Evolutionary conservation across 805 yeast species (phyloP).

Genomic region (Vanderwaltozyma polyspora): DNA sequence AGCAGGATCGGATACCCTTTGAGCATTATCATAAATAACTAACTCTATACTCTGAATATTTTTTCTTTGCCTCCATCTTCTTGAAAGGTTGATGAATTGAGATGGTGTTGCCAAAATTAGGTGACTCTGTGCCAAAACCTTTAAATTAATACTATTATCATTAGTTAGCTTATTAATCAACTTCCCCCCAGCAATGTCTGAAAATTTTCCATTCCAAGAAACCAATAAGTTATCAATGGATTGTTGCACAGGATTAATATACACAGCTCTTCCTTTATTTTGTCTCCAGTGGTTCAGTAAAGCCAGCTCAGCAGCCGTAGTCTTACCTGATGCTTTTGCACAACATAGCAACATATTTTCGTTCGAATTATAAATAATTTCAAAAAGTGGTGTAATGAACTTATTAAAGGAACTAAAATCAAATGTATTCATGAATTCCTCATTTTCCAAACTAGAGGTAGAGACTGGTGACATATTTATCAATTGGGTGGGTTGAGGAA

Average conservation of each 20-base stretch:
- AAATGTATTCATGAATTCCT: conserved; percentile 37
- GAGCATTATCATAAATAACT: conserved; percentile 64
- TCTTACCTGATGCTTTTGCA: conserved; percentile 69
- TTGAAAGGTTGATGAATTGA: conserved; percentile 61
- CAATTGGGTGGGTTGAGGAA: conserved; percentile 19
- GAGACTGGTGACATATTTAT: conserved; percentile 33
- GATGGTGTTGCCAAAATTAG: conserved; percentile 66
- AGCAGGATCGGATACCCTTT: conserved; percentile 46
- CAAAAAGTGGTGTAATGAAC: conserved; percentile 64
- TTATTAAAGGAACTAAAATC: conserved; percentile 49
- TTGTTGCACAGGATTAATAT: conserved; percentile 54
- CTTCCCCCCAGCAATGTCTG: conserved; percentile 46
- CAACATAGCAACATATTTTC: conserved; percentile 58
- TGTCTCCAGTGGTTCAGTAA: conserved; percentile 62
- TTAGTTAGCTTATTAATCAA: conserved; percentile 40
- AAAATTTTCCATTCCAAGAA: conserved; percentile 44
- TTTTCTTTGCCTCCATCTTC: conserved; percentile 74
- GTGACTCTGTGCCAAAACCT: conserved; percentile 48
- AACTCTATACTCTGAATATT: conserved; percentile 58
- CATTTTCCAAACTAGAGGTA: conserved; percentile 35
- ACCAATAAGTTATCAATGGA: conserved; percentile 36
- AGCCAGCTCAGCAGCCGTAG: conserved; percentile 61
- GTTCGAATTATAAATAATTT: conserved; percentile 43
- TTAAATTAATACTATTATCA: conserved; percentile 44
- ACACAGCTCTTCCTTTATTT: conserved; percentile 59